Percentiles rank a stretch among this genome's conserved stretches.
Conservation (phyloP, 2,329 filamentous ascomycete genomes). For the Fusarium sp. region DNA sequence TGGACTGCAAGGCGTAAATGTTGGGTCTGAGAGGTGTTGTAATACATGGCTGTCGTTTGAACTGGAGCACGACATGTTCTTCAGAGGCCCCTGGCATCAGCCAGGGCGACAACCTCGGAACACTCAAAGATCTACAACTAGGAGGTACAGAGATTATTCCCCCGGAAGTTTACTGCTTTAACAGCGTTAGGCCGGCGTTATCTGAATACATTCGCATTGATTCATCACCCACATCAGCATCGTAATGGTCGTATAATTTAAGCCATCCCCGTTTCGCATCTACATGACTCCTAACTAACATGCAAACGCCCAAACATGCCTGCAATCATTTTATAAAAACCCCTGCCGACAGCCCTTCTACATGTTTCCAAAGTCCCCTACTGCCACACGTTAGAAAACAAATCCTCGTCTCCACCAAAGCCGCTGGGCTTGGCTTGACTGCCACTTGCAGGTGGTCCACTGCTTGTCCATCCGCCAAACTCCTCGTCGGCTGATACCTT, state of each 20-base stretch:
- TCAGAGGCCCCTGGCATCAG: background rate
- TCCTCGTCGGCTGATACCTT: slow-evolving; percentile 90
- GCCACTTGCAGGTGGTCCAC: slow-evolving; percentile 57
- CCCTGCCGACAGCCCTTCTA: slow-evolving; percentile 20
- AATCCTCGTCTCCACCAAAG: slow-evolving; percentile 77
- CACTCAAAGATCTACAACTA: slow-evolving; percentile 5
- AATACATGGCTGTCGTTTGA: slow-evolving; percentile 3
- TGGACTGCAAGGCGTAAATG: slow-evolving; percentile 9
- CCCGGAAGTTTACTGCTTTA: slow-evolving; percentile 22
- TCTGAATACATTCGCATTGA: slow-evolving; percentile 33
- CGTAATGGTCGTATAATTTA: slow-evolving; percentile 28
- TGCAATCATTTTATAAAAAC: slow-evolving; percentile 41
- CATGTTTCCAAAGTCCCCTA: slow-evolving; percentile 51
- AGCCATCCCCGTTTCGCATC: slow-evolving; percentile 39
- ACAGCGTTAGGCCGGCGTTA: slow-evolving; percentile 35
- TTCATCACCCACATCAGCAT: slow-evolving; percentile 9
- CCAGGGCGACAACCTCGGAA: background rate
- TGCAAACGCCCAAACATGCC: slow-evolving; percentile 49
- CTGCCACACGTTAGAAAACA: slow-evolving; percentile 97
- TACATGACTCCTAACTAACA: slow-evolving; percentile 48
- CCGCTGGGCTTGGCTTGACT: slow-evolving; percentile 61
- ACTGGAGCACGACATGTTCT: background rate
- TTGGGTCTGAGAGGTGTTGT: background rate
- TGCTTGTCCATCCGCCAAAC: slow-evolving; percentile 93
- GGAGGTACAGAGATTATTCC: slow-evolving; percentile 6